Evolutionary conservation across 2,329 filamentous ascomycete species (phyloP).

Genomic region (Colletotrichum spaethianum): DNA sequence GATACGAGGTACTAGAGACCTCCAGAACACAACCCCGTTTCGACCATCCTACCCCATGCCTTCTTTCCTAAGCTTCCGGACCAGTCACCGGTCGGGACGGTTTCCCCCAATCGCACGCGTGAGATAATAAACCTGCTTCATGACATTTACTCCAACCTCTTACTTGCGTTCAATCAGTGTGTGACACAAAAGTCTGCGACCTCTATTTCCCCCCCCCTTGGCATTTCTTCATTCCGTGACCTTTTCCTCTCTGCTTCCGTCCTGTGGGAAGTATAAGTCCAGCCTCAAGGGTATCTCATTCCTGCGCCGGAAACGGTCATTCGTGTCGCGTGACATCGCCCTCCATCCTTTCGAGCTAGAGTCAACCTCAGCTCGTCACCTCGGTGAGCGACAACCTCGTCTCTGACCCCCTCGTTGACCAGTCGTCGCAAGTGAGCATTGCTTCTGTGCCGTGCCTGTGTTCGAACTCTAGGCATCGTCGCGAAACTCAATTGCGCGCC

Average conservation of each 20-base stretch:
- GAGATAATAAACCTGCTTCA: constrained; percentile 3
- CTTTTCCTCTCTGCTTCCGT: background rate
- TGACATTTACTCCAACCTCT: background rate
- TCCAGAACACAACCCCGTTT: background rate
- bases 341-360: background rate
- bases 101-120: background rate
- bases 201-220: background rate
- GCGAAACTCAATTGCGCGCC: constrained; percentile 3
- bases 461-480: background rate
- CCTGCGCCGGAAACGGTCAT: constrained; percentile 11
- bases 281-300: background rate
- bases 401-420: background rate
- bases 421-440: background rate
- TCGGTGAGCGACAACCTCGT: background rate
- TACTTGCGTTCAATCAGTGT: background rate
- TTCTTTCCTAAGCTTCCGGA: background rate
- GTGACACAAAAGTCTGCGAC: background rate
- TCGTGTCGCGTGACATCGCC: background rate
- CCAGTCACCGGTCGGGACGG: background rate
- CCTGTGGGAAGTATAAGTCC: background rate
- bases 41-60: background rate
- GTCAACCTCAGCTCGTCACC: background rate
- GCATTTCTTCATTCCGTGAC: background rate
- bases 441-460: background rate
- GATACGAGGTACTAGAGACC: background rate